Percentiles rank a stretch among this genome's conserved stretches.
These are phyloP conservation scores for Bipolaris victoriae DNA, from an alignment of 2,329 filamentous ascomycete species.

Conservation along the genomic window DNA sequence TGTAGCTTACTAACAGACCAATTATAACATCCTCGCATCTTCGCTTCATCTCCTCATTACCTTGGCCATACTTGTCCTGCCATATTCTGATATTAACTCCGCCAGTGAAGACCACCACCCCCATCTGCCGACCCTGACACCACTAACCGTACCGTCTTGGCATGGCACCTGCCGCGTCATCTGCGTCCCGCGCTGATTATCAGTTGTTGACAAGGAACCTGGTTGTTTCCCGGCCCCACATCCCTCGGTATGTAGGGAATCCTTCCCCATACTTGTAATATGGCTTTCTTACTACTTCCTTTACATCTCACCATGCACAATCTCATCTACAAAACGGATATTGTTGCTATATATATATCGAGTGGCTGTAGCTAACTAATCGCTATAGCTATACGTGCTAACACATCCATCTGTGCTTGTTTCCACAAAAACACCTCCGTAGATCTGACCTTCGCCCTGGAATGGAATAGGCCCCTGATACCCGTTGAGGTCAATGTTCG, in stretches of 20 bases:
- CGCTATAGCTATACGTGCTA: slow-evolving; percentile 14
- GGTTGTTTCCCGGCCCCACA: neutral
- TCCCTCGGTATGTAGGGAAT: neutral
- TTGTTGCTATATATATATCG: neutral
- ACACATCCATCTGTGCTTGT: slow-evolving; percentile 29
- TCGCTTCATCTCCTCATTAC: neutral
- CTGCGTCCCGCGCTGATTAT: neutral
- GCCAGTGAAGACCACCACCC: neutral
- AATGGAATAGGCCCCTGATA: slow-evolving; percentile 31
- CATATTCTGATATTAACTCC: neutral
- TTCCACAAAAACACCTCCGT: slow-evolving; percentile 44
- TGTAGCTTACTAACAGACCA: neutral
- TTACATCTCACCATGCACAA: neutral
- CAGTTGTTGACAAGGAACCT: neutral
- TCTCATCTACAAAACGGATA: neutral
- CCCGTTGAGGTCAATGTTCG: slow-evolving; percentile 35
- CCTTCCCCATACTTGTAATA: neutral
- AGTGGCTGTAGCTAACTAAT: neutral
- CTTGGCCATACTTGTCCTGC: neutral
- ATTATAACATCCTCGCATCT: neutral
- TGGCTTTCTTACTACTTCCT: neutral
- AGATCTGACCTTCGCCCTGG: slow-evolving; percentile 34
- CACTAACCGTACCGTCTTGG: neutral
- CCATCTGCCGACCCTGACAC: neutral
- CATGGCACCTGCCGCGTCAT: neutral